These are phyloP conservation scores for Fusarium sp. DNA, from an alignment of 2,329 filamentous ascomycete species.

Conservation along the genomic window DNA sequence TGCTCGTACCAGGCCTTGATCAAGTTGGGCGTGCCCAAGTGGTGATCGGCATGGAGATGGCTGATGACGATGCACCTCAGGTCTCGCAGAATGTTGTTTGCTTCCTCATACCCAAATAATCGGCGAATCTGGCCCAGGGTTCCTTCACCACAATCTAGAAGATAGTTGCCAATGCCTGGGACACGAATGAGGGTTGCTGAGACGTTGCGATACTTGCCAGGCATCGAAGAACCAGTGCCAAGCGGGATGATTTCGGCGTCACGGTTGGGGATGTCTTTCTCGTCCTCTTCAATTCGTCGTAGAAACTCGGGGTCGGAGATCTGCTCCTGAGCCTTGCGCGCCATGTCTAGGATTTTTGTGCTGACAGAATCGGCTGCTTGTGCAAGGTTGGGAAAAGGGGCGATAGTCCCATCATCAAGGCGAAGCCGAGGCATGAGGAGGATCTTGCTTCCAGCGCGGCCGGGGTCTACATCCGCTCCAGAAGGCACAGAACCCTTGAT, in stretches of 20 bases:
- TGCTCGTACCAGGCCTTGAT: conserved; percentile 84
- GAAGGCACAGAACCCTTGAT: conserved; percentile 44
- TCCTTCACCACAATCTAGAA: conserved; percentile 94
- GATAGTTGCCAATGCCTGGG: conserved; percentile 87
- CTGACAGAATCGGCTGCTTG: conserved; percentile 59
- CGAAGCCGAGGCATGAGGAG: conserved; percentile 64
- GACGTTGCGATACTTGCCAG: conserved; percentile 96
- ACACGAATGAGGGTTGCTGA: conserved; percentile 89
- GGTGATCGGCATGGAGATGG: conserved; percentile 96
- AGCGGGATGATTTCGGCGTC: conserved; percentile 89
- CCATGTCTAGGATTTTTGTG: conserved; percentile 66
- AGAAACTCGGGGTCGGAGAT: conserved; percentile 63
- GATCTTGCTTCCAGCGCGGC: conserved; percentile 61
- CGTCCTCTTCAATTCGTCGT: conserved; percentile 64
- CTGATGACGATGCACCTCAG: conserved; percentile 92
- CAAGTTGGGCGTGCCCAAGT: conserved; percentile 87
- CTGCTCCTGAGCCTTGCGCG: conserved; percentile 62
- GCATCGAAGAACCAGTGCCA: conserved; percentile 91
- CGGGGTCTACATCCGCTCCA: conserved; percentile 55
- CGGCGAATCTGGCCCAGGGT: conserved; percentile 90
- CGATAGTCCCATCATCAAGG: conserved; percentile 63
- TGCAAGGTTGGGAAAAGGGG: conserved; percentile 64
- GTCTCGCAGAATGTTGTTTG: conserved; percentile 81
- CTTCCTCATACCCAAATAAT: conserved; percentile 75
- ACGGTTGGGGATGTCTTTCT: conserved; percentile 78